Evolutionary conservation across 129 eudicot genomes (phyloP), one percentile per base, ranked within the genome.

Genomic region (Chrysanthemum seticuspe): DNA sequence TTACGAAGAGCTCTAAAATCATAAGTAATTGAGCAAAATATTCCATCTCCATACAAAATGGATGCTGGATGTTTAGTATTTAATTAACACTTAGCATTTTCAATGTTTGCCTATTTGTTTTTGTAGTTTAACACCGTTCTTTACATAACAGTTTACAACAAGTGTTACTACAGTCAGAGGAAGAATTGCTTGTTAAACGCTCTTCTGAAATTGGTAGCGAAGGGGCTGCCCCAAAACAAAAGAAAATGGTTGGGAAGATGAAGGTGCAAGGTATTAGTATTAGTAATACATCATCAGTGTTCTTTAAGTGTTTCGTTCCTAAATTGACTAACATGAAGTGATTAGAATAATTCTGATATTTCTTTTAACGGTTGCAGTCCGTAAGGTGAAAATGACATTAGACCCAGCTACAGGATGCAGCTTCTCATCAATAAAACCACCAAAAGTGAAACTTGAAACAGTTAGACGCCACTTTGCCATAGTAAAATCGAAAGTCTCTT

Each of bases 181-280:
- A 90, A 60, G 97, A 90, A 78, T 49, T 90, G 67, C 63, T 85
- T 82, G 80, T 78, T 25, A 85, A 80, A 58, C 89, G 81, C 66
- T 73, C 91, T 50, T 85, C 97, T 54, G 87, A 87, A 75, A 74
- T 76, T 67, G 74, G 80, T 65, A 73, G 66, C 2, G 87, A 90
- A 67, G 89, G 83, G 62, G 76, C 84, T 61, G 51, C 87, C 13
- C 84, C 79, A 27, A 90, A 87, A 78, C 89, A 94, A 6, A 90
- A 90, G 83, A 87, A 90, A 73, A 87, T 87, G 91, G 87, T 90
- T 59, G 97, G 97, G 66, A 90, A 87, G 79, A 90, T 90, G 94
- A 90, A 90, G 83, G 94, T 90, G 76, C 91, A 90, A 90, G 97
- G 94, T 90, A 81, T 25, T 54, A 54, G 57, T 14, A 45, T 10